These are phyloP conservation scores for Nothomitra cinnamomea DNA, from an alignment of 2,329 filamentous ascomycete species.

Conservation along the genomic window DNA sequence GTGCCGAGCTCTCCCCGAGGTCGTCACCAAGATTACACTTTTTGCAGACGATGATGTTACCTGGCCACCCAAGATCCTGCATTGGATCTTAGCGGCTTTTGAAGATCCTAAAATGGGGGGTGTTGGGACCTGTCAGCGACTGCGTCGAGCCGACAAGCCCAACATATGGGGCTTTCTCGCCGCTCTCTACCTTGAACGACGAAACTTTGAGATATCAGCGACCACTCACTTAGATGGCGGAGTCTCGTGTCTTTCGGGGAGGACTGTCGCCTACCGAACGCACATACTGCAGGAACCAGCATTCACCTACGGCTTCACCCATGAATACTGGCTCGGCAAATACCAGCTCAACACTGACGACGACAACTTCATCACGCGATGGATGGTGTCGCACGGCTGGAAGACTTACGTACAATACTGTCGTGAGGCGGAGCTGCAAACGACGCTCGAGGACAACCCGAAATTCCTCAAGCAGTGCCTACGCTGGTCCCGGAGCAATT, in stretches of 20 bases:
- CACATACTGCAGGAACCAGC: conserved; percentile 71
- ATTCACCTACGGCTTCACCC: conserved; percentile 79
- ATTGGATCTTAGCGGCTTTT: conserved; percentile 86
- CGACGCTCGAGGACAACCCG: conserved; percentile 72
- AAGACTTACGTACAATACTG: conserved; percentile 94
- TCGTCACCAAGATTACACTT: conserved; percentile 68
- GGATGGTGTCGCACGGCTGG: conserved; percentile 84
- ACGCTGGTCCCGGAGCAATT: conserved; percentile 92
- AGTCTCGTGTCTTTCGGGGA: conserved; percentile 89
- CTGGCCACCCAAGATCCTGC: conserved; percentile 71
- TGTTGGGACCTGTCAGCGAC: conserved; percentile 79
- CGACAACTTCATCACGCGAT: conserved; percentile 95
- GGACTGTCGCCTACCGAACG: conserved; percentile 81
- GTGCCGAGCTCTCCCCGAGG: conserved; percentile 73
- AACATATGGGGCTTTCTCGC: conserved; percentile 76
- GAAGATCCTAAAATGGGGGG: conserved; percentile 71
- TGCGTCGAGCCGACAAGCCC: conserved; percentile 49
- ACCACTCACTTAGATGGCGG: conserved; percentile 91
- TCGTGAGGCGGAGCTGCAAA: conserved; percentile 77
- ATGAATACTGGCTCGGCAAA: conserved; percentile 66
- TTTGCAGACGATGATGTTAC: conserved; percentile 94
- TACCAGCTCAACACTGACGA: conserved; percentile 92
- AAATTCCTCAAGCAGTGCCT: conserved; percentile 90
- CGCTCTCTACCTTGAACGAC: conserved; percentile 77
- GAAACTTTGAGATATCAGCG: conserved; percentile 93